phyloP scores from a whole-genome alignment of 208 protist genomes.

The Trypanosoma platydactyli region DNA sequence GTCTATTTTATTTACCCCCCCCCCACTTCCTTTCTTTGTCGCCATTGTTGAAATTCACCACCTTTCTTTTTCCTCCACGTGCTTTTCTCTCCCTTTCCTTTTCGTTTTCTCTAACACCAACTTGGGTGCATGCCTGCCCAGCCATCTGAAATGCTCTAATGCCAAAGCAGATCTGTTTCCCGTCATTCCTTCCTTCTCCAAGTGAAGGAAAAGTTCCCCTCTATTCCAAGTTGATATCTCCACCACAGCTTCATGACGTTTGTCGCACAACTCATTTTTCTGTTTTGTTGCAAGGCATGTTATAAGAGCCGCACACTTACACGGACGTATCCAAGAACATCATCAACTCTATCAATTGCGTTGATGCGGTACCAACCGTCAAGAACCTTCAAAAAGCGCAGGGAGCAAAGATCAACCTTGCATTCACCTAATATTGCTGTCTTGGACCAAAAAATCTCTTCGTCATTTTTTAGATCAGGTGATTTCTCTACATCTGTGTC shows the following conservation, averaged over 20 bases:
- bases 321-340: slow-evolving; percentile 66
- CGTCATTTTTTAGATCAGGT: slow-evolving; percentile 19
- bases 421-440: slow-evolving; percentile 68
- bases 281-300: not conserved
- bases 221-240: too few relatives aligned
- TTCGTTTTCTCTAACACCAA: too few relatives aligned
- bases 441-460: slow-evolving; percentile 66
- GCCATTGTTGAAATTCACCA: too few relatives aligned
- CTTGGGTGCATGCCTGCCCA: too few relatives aligned
- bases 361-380: slow-evolving; percentile 80
- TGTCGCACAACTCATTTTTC: too few relatives aligned
- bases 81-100: not conserved
- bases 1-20: too few relatives aligned
- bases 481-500: slow-evolving; percentile 2
- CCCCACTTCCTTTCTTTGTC: too few relatives aligned
- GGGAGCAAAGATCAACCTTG: slow-evolving; percentile 69
- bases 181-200: not conserved
- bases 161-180: slow-evolving; percentile 3
- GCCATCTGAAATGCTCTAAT: not conserved
- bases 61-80: too few relatives aligned
- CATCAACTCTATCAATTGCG: slow-evolving; percentile 29
- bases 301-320: slow-evolving; percentile 50
- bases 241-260: too few relatives aligned
- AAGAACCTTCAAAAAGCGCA: slow-evolving; percentile 62
- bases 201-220: too few relatives aligned